Percentiles rank a stretch among this genome's conserved stretches.
Conservation (phyloP, 257 asterid species). For the Jacaranda copaia region DNA sequence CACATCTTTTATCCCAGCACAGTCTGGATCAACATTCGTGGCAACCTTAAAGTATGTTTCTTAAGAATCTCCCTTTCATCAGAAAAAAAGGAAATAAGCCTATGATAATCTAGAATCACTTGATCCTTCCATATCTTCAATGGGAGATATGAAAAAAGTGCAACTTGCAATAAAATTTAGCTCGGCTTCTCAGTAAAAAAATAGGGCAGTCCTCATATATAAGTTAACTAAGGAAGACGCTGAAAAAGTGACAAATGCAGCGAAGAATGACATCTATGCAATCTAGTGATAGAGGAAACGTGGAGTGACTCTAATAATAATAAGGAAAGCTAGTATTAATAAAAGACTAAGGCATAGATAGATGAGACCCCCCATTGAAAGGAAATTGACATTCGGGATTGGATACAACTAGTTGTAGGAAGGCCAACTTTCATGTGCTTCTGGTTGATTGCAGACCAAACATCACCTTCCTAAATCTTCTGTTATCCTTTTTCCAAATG, state of each 20-base stretch:
- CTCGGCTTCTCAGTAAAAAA: not conserved
- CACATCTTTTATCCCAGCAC: not conserved
- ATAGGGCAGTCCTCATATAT: too few relatives aligned
- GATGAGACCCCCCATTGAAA: not conserved
- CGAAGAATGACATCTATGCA: not conserved
- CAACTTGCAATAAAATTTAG: not conserved
- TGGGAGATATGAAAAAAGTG: not conserved
- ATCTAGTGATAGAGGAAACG: not conserved
- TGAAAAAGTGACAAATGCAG: not conserved
- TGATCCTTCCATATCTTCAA: not conserved
- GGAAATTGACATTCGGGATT: not conserved
- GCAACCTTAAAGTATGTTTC: not conserved
- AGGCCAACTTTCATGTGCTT: conserved; percentile 6
- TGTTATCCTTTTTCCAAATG: not conserved
- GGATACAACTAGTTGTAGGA: not conserved
- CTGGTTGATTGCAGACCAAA: not conserved
- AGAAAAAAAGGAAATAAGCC: not conserved
- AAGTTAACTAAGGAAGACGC: too few relatives aligned
- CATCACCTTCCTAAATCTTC: conserved; percentile 11
- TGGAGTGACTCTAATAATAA: not conserved
- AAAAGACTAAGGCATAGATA: not conserved
- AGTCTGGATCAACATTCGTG: not conserved
- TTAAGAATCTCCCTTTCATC: not conserved
- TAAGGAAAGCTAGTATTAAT: not conserved
- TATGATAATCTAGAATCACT: not conserved